A percentile compares a stretch with the other conserved stretches of the same genome.
Evolutionary conservation across 345 rosid genomes (phyloP).

Genomic region (Gossypium bickii): DNA sequence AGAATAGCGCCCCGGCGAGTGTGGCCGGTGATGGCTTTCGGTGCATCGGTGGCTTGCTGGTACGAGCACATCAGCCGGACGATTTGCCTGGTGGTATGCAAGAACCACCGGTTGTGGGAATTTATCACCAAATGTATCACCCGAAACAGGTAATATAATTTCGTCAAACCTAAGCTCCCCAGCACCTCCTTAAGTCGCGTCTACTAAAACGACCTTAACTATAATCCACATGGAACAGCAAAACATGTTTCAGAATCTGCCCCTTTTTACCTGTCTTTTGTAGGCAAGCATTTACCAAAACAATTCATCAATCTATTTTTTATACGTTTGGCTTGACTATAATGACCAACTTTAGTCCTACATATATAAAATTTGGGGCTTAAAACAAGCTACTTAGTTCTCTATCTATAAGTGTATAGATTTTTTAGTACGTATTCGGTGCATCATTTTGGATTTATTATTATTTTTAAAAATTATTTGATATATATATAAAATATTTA

Average conservation of each 20-base stretch:
- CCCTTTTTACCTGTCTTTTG: neutral
- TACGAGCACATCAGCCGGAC: constrained; percentile 90
- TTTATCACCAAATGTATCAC: constrained; percentile 66
- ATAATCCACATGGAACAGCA: neutral
- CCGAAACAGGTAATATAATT: constrained; percentile 64
- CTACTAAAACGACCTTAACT: neutral
- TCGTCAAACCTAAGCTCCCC: neutral
- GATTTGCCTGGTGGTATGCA: constrained; percentile 74
- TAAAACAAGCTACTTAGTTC: too few species aligned
- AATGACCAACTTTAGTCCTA: neutral
- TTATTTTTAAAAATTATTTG: too few species aligned
- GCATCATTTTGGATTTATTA: too few species aligned
- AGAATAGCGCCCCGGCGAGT: constrained; percentile 75
- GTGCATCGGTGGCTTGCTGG: constrained; percentile 87
- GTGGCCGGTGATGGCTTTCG: constrained; percentile 85
- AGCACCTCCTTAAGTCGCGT: neutral
- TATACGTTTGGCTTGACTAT: neutral
- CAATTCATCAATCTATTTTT: neutral
- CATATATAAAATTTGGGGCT: too few species aligned
- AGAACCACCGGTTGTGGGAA: constrained; percentile 86
- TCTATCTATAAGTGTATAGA: too few species aligned
- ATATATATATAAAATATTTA: too few species aligned
- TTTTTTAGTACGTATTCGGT: too few species aligned
- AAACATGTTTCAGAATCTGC: neutral
- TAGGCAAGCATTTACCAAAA: neutral